A percentile compares a stretch with the other conserved stretches of the same genome.
phyloP scores from a whole-genome alignment of 345 rosid species.

The Camelina laxa region DNA sequence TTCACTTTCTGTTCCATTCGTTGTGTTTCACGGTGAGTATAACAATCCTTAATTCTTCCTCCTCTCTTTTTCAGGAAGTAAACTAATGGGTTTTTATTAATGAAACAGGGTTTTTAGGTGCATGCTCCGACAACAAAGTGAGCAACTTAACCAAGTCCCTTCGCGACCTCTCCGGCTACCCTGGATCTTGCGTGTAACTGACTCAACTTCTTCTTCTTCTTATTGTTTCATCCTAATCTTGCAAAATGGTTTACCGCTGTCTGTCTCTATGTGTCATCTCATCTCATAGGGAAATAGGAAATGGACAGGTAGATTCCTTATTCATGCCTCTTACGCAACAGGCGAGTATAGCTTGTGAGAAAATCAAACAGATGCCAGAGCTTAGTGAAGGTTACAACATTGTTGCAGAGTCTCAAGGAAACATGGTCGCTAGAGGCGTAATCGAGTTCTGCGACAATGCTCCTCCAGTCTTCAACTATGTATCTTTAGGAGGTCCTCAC shows the following conservation, averaged over 20 bases:
- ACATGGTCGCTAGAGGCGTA: conserved; percentile 79
- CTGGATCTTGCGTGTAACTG: conserved; percentile 76
- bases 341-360: conserved; percentile 17
- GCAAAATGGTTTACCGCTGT: neutral
- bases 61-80: neutral
- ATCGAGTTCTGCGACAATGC: conserved; percentile 78
- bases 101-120: conserved; percentile 68
- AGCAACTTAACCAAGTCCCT: conserved; percentile 65
- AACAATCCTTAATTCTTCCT: neutral
- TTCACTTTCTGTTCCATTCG: conserved; percentile 64
- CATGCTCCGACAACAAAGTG: conserved; percentile 58
- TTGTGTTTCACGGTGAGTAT: conserved; percentile 66
- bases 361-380: conserved; percentile 77
- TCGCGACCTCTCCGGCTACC: conserved; percentile 46
- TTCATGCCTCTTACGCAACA: conserved; percentile 51
- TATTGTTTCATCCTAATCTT: conserved; percentile 12
- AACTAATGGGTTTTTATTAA: neutral
- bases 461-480: conserved; percentile 75
- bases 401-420: conserved; percentile 91
- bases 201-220: neutral
- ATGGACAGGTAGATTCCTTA: conserved; percentile 62
- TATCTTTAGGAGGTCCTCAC: conserved; percentile 91
- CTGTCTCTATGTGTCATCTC: neutral
- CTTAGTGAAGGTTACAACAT: conserved; percentile 74
- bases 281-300: conserved; percentile 74